These are phyloP conservation scores for Lathyrus oleraceus DNA, from an alignment of 306 rosid species.

Conservation along the genomic window DNA sequence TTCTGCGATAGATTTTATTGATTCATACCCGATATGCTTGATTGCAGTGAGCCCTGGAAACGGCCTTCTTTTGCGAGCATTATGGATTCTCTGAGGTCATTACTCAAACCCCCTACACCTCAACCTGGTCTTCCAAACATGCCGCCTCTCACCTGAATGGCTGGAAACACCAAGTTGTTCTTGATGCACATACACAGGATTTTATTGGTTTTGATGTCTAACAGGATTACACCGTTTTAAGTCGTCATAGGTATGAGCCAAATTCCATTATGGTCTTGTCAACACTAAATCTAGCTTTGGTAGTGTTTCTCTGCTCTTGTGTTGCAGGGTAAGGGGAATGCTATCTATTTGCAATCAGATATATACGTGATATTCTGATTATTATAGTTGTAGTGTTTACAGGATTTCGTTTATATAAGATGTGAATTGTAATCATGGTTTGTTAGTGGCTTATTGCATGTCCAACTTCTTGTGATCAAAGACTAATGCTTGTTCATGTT, in stretches of 20 bases:
- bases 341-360: background rate
- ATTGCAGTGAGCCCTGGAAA: constrained; percentile 93
- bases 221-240: constrained; percentile 48
- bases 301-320: constrained; percentile 2
- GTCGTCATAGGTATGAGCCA: constrained; percentile 53
- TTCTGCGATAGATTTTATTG: constrained; percentile 16
- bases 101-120: constrained; percentile 71
- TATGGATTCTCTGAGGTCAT: constrained; percentile 83
- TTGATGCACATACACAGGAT: constrained; percentile 65
- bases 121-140: constrained; percentile 66
- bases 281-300: constrained; percentile 21
- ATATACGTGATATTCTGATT: background rate
- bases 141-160: constrained; percentile 59
- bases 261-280: constrained; percentile 26
- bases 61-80: constrained; percentile 86
- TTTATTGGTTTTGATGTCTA: constrained; percentile 55
- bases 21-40: constrained; percentile 12
- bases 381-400: background rate
- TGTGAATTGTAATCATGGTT: constrained; percentile 12
- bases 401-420: background rate
- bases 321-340: constrained; percentile 4
- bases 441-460: constrained; percentile 13
- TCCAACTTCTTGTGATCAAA: constrained; percentile 16
- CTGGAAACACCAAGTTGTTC: constrained; percentile 42
- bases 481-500: constrained; percentile 39